Conservation (phyloP, 345 rosid species). For the Syzygium aqueum region DNA sequence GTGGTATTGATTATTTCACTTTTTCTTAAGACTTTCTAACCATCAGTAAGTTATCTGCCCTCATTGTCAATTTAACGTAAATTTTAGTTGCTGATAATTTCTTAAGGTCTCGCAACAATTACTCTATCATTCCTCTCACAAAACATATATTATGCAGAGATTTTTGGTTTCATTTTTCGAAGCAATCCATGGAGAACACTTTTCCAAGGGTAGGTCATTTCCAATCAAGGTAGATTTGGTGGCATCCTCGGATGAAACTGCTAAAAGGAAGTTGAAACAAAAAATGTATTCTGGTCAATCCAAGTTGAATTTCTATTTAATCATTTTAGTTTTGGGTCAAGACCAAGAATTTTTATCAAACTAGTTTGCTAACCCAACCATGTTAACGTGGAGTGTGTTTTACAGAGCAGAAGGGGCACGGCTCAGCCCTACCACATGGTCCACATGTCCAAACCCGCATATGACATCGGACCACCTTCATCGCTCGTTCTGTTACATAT, state of each 20-base stretch:
- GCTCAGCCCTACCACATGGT: neutral
- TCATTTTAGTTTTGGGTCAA: neutral
- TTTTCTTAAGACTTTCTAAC: neutral
- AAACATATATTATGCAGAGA: neutral
- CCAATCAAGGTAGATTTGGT: neutral
- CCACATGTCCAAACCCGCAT: neutral
- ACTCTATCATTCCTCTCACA: neutral
- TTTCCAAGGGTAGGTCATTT: neutral
- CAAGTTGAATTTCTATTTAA: neutral
- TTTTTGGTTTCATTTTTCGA: neutral
- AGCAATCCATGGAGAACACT: neutral
- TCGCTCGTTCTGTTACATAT: neutral
- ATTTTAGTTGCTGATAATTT: neutral
- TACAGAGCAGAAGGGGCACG: neutral
- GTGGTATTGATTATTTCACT: neutral
- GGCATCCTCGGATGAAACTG: neutral
- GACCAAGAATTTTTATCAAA: neutral
- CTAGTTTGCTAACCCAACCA: neutral
- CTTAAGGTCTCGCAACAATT: neutral
- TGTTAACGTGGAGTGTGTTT: neutral
- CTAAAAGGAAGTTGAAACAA: neutral
- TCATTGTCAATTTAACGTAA: neutral
- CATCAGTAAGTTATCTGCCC: neutral
- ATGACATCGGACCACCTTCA: neutral
- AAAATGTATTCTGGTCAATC: neutral